These are phyloP conservation scores for Sporothrix variecibatus DNA, from an alignment of 2,329 filamentous ascomycete genomes.

Conservation along the genomic window DNA sequence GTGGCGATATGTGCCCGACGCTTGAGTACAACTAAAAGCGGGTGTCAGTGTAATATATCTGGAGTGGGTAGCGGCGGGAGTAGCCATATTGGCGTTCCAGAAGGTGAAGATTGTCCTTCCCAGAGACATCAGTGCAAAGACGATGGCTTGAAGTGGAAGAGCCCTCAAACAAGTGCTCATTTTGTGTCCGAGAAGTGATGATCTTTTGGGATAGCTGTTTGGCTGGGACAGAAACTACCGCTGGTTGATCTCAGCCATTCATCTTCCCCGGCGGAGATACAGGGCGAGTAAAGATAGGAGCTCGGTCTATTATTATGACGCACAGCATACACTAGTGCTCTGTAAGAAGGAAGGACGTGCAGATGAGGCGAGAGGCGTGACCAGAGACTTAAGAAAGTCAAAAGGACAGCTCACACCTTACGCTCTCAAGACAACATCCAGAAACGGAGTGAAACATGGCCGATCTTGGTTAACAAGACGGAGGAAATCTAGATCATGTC, in stretches of 20 bases:
- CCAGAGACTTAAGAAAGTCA: not conserved
- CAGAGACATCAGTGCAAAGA: not conserved
- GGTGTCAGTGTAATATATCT: not conserved
- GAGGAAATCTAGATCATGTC: not conserved
- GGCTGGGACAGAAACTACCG: not conserved
- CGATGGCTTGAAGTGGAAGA: not conserved
- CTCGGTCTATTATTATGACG: too few relatives aligned
- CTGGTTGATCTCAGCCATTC: not conserved
- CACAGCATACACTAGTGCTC: not conserved
- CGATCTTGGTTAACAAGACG: not conserved
- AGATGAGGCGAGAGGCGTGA: constrained; percentile 1
- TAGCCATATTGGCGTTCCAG: not conserved
- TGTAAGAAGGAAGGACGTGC: not conserved
- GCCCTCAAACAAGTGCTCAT: not conserved
- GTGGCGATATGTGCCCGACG: not conserved
- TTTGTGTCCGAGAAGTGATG: not conserved
- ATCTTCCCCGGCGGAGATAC: not conserved
- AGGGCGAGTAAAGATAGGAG: not conserved
- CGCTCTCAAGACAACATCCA: not conserved
- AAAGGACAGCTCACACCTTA: not conserved
- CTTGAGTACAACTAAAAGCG: not conserved
- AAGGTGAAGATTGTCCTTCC: not conserved
- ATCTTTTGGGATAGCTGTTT: not conserved
- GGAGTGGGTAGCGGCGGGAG: not conserved
- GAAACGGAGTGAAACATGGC: not conserved